Conservation (phyloP, 2,329 filamentous ascomycete genomes). For the Dendrostoma leiphaemia region DNA sequence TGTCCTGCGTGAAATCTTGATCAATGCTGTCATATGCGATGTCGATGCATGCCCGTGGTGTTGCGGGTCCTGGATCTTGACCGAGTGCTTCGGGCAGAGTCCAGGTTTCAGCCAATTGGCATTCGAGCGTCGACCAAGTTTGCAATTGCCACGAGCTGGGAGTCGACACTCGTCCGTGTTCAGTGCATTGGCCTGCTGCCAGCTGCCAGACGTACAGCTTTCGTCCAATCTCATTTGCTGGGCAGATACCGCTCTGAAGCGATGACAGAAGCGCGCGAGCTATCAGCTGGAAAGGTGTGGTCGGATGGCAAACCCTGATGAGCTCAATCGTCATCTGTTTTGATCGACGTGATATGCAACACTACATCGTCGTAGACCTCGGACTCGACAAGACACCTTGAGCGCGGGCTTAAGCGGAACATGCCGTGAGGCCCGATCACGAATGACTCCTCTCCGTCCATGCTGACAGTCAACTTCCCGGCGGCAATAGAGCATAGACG, state of each 20-base stretch:
- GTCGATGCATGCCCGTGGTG: not conserved
- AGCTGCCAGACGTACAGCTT: not conserved
- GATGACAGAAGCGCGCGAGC: too few species aligned
- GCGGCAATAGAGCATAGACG: slow-evolving; percentile 27
- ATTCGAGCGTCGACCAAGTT: not conserved
- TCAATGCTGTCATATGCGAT: not conserved
- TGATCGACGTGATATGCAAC: slow-evolving; percentile 19
- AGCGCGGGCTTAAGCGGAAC: slow-evolving; percentile 23
- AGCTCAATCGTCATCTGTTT: not conserved
- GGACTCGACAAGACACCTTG: slow-evolving; percentile 22
- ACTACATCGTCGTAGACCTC: slow-evolving; percentile 23
- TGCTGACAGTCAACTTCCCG: slow-evolving; percentile 28
- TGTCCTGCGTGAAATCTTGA: not conserved
- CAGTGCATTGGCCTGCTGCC: not conserved
- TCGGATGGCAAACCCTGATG: not conserved
- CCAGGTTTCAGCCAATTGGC: not conserved
- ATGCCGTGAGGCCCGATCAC: slow-evolving; percentile 26
- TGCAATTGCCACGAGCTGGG: not conserved
- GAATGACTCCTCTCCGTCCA: slow-evolving; percentile 24
- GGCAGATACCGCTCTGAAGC: not conserved
- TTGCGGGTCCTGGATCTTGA: not conserved
- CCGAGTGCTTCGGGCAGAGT: not conserved
- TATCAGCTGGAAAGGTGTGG: not conserved
- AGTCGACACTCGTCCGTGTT: not conserved
- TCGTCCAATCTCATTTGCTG: not conserved